Evolutionary conservation across 345 rosid species (phyloP).

Genomic region (Balakata baccata): DNA sequence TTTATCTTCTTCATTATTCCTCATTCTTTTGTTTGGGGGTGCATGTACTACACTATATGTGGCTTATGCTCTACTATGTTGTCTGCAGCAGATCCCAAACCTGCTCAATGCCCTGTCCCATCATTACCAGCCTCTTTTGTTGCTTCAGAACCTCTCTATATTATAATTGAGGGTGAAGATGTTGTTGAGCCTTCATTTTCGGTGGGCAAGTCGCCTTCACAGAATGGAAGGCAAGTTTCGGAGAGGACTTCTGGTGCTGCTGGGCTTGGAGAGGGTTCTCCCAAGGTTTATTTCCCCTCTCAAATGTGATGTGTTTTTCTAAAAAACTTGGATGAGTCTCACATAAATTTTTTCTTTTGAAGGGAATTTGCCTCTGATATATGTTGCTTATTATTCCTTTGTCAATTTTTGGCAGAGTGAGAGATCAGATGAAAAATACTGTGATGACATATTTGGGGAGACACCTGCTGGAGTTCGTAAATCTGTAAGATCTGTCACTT

Average conservation of each 20-base stretch:
- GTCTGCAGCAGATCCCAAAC: slow-evolving; percentile 26
- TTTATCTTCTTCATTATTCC: neutral
- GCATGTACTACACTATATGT: neutral
- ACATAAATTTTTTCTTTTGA: slow-evolving; percentile 7
- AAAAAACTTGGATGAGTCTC: neutral
- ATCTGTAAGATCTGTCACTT: slow-evolving; percentile 37
- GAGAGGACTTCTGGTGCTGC: slow-evolving; percentile 46
- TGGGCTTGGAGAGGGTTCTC: slow-evolving; percentile 93
- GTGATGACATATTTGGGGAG: slow-evolving; percentile 96
- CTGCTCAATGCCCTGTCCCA: slow-evolving; percentile 34
- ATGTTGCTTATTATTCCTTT: neutral
- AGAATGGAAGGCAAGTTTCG: slow-evolving; percentile 41
- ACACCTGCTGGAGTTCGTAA: slow-evolving; percentile 70
- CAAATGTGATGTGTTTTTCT: neutral
- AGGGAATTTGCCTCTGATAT: too few species aligned
- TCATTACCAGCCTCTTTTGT: slow-evolving; percentile 20
- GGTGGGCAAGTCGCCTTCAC: slow-evolving; percentile 52
- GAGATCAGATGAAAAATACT: slow-evolving; percentile 63
- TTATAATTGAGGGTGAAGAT: slow-evolving; percentile 33
- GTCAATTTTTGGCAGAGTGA: slow-evolving; percentile 65
- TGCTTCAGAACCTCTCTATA: slow-evolving; percentile 21
- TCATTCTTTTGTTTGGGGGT: neutral
- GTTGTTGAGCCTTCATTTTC: slow-evolving; percentile 45
- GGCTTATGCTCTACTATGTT: neutral
- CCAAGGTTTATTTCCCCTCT: slow-evolving; percentile 57